These are phyloP conservation scores for Hyphopichia buzzinii DNA, from an alignment of 1,139 yeast genomes.

Conservation along the genomic window DNA sequence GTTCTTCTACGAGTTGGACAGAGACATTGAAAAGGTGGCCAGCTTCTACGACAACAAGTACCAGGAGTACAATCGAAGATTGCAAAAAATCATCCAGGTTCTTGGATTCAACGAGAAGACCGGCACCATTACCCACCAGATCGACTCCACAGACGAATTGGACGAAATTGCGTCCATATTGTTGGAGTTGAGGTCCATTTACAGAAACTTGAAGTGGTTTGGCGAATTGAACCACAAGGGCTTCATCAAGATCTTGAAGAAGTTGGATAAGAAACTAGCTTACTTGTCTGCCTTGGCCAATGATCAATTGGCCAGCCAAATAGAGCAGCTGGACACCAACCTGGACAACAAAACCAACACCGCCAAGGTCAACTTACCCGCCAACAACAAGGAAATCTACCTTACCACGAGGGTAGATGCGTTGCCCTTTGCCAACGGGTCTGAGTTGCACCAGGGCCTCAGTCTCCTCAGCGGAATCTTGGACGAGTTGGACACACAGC, in stretches of 20 bases:
- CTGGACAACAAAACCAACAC: slow-evolving; percentile 9
- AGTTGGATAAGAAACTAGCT: slow-evolving; percentile 76
- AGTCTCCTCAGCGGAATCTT: slow-evolving; percentile 55
- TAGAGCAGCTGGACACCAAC: not conserved
- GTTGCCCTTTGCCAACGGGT: slow-evolving; percentile 73
- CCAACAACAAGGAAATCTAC: slow-evolving; percentile 64
- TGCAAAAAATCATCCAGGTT: slow-evolving; percentile 45
- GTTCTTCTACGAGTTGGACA: slow-evolving; percentile 77
- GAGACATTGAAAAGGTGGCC: slow-evolving; percentile 80
- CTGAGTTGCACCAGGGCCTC: slow-evolving; percentile 55
- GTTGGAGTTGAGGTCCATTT: slow-evolving; percentile 72
- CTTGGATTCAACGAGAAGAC: slow-evolving; percentile 25
- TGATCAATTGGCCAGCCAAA: slow-evolving; percentile 4
- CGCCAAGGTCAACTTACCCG: slow-evolving; percentile 38
- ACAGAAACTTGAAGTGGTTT: slow-evolving; percentile 86
- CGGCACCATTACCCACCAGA: slow-evolving; percentile 27
- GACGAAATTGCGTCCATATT: slow-evolving; percentile 77
- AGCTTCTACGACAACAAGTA: slow-evolving; percentile 72
- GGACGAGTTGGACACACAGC: slow-evolving; percentile 28
- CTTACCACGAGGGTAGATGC: slow-evolving; percentile 69
- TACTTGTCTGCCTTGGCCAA: slow-evolving; percentile 19
- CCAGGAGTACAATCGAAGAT: slow-evolving; percentile 69
- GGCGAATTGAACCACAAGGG: slow-evolving; percentile 93
- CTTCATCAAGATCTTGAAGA: slow-evolving; percentile 82
- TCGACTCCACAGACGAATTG: slow-evolving; percentile 57